Percentiles rank a stretch among this genome's conserved stretches.
These are phyloP conservation scores for Bassia scoparia DNA, from an alignment of 148 eudicot species.

Conservation along the genomic window DNA sequence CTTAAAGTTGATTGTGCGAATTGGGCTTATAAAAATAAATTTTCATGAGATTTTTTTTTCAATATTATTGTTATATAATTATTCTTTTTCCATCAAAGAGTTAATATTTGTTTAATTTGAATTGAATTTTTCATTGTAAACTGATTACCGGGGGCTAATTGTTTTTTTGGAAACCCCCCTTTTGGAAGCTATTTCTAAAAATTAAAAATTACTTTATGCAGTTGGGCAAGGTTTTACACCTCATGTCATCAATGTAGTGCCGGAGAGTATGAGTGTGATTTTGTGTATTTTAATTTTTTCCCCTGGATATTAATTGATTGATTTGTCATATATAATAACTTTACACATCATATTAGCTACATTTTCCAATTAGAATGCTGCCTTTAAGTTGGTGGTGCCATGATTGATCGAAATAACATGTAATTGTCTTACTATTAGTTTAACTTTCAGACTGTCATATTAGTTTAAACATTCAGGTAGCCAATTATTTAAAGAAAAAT, in stretches of 20 bases:
- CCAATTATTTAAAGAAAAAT: no score
- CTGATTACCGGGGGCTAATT: neutral
- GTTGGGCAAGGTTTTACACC: constrained; percentile 42
- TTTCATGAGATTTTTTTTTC: no score
- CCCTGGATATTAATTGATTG: neutral
- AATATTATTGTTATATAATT: no score
- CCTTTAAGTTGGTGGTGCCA: neutral
- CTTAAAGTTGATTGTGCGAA: no score
- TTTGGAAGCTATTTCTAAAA: neutral
- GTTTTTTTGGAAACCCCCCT: no score
- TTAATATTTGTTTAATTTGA: no score
- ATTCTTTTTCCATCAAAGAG: no score
- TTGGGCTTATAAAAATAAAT: no score
- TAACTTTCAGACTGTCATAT: no score
- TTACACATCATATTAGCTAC: neutral
- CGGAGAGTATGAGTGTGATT: constrained; percentile 34
- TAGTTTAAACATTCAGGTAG: no score
- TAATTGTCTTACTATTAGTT: no score
- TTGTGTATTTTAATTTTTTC: neutral
- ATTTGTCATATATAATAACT: neutral
- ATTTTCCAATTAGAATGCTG: neutral
- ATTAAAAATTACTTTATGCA: constrained; percentile 23
- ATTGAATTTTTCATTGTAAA: neutral
- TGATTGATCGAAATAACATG: neutral
- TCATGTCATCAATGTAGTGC: constrained; percentile 41